phyloP scores from a whole-genome alignment of 1,284 basidiomycete species.

The Anthracocystis walkeri region DNA sequence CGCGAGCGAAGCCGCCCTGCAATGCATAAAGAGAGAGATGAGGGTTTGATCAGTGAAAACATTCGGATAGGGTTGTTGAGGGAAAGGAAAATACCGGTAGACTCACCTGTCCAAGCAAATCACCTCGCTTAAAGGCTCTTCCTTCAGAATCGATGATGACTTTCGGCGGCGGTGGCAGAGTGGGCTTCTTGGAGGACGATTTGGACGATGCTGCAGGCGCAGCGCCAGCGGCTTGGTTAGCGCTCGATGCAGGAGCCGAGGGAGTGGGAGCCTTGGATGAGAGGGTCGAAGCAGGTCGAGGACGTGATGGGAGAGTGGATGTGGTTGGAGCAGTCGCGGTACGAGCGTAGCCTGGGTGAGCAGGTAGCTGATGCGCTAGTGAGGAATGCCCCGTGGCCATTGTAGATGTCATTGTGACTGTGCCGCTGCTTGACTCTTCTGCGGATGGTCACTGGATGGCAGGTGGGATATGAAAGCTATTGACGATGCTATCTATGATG shows the following conservation, averaged over 20 bases:
- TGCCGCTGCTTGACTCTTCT: no score
- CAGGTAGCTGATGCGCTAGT: constrained; percentile 29
- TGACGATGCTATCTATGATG: neutral
- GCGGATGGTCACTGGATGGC: neutral
- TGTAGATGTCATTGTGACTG: constrained; percentile 28
- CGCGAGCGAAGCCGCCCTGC: constrained; percentile 70
- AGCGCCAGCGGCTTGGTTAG: neutral
- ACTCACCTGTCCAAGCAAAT: constrained; percentile 61
- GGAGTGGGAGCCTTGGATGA: constrained; percentile 12
- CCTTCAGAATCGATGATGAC: constrained; percentile 63
- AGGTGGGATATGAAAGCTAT: neutral
- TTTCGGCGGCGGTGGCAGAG: constrained; percentile 61
- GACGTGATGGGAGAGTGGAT: constrained; percentile 27
- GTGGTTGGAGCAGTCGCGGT: constrained; percentile 21
- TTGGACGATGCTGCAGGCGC: constrained; percentile 27
- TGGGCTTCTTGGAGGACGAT: constrained; percentile 53
- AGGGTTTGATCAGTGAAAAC: neutral
- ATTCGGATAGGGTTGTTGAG: neutral
- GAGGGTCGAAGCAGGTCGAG: constrained; percentile 30
- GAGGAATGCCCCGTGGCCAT: constrained; percentile 39
- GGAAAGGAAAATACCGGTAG: neutral
- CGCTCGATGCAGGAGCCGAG: neutral
- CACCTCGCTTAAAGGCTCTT: constrained; percentile 53
- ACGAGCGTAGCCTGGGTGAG: constrained; percentile 37
- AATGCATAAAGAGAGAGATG: neutral